A percentile compares a stretch with the other conserved stretches of the same genome.
Conservation (phyloP, 345 rosid genomes). For the Aquilaria malaccensis region DNA sequence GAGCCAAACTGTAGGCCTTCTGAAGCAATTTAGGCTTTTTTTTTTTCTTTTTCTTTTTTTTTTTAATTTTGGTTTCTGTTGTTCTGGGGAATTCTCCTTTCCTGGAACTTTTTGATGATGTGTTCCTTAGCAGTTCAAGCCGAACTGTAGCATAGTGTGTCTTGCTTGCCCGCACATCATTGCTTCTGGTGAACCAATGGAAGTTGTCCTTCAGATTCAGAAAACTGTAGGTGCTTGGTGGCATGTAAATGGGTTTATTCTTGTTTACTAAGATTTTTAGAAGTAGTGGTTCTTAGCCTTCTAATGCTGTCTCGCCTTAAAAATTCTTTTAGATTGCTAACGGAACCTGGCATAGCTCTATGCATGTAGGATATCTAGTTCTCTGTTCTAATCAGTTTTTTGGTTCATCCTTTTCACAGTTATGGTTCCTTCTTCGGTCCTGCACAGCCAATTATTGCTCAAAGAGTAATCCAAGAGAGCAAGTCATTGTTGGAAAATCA, state of each 20-base stretch:
- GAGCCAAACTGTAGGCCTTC: too few relatives aligned
- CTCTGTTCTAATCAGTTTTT: slow-evolving; percentile 1
- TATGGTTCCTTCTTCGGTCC: slow-evolving; percentile 98
- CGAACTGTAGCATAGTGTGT: too few relatives aligned
- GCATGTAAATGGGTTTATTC: background rate
- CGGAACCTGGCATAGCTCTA: too few relatives aligned
- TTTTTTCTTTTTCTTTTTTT: background rate
- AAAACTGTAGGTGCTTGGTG: too few relatives aligned
- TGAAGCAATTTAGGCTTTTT: too few relatives aligned
- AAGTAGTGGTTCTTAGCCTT: background rate
- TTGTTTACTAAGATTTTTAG: background rate
- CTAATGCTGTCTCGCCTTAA: background rate
- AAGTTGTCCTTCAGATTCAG: too few relatives aligned
- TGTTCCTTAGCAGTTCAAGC: too few relatives aligned
- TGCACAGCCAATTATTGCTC: slow-evolving; percentile 78
- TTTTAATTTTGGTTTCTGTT: background rate
- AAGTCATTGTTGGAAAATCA: slow-evolving; percentile 78
- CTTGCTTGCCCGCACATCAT: too few relatives aligned
- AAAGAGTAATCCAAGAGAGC: slow-evolving; percentile 94
- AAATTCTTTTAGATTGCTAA: too few relatives aligned
- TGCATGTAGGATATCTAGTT: background rate
- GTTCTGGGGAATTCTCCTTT: too few relatives aligned
- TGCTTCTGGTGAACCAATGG: too few relatives aligned
- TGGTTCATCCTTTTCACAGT: slow-evolving; percentile 34
- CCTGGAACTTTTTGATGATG: too few relatives aligned